Conservation (phyloP, 1,284 basidiomycete species). For the Cystobasidium sp. region DNA sequence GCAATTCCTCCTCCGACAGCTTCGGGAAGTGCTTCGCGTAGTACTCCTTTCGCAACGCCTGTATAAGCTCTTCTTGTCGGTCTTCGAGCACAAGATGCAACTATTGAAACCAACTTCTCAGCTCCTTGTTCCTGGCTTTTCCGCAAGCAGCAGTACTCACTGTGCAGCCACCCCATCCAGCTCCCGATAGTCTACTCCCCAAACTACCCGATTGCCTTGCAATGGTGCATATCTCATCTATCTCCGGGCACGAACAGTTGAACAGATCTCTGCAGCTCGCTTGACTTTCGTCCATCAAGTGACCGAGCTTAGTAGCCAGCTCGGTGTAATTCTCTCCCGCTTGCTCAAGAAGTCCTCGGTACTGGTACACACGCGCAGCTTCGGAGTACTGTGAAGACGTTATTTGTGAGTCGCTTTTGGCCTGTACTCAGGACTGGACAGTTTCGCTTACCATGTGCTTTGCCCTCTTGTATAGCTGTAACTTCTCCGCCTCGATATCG, state of each 20-base stretch:
- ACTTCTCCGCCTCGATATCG: conserved; percentile 49
- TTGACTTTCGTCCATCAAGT: conserved; percentile 78
- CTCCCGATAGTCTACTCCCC: conserved; percentile 78
- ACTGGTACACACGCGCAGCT: conserved; percentile 51
- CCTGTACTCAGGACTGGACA: neutral
- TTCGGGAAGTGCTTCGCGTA: conserved; percentile 63
- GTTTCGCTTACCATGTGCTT: conserved; percentile 48
- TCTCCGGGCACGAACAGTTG: conserved; percentile 77
- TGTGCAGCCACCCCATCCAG: conserved; percentile 89
- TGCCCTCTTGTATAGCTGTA: conserved; percentile 50
- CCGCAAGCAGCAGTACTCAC: conserved; percentile 60
- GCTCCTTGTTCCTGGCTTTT: neutral
- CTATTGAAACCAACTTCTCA: neutral
- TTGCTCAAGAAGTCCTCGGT: conserved; percentile 48
- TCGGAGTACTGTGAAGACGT: conserved; percentile 49
- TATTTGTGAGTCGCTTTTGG: neutral
- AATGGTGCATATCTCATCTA: conserved; percentile 67
- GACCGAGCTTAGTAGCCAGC: conserved; percentile 63
- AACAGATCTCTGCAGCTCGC: conserved; percentile 69
- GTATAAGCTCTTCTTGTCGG: conserved; percentile 71
- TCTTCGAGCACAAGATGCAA: conserved; percentile 67
- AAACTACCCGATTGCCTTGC: conserved; percentile 73
- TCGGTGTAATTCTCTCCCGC: conserved; percentile 42
- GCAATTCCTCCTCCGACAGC: conserved; percentile 66
- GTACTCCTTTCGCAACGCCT: conserved; percentile 66